Percentiles rank a stretch among this genome's conserved stretches.
Conservation (phyloP, 352 stramenopile genomes). For the Globisporangium spiculum region DNA sequence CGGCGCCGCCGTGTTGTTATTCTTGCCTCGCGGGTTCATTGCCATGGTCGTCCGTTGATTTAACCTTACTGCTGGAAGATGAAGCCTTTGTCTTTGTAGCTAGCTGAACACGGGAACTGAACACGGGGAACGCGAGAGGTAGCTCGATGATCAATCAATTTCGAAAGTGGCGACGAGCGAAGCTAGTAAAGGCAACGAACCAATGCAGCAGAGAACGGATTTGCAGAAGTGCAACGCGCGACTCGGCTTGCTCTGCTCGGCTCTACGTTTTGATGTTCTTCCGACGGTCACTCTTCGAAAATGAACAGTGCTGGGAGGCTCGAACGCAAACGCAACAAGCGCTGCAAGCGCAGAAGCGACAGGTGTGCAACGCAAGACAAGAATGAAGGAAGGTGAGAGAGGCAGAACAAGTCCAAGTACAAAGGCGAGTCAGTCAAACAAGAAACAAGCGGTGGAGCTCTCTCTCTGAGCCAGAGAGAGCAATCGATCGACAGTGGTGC, state of each 20-base stretch:
- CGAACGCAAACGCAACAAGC: background rate
- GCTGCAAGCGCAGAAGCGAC: background rate
- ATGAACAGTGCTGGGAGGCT: background rate
- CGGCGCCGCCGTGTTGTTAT: slow-evolving; percentile 1
- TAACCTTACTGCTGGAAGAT: background rate
- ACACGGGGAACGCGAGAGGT: background rate
- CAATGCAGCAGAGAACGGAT: background rate
- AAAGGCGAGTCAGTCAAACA: background rate
- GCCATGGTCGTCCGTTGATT: background rate
- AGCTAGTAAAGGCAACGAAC: background rate
- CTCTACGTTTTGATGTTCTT: background rate
- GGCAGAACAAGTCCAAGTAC: background rate
- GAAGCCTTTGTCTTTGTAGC: background rate
- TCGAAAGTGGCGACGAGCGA: background rate
- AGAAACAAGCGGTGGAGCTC: background rate
- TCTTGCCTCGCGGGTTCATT: background rate
- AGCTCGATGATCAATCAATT: background rate
- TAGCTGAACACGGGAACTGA: background rate
- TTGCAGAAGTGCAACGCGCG: background rate
- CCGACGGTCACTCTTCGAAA: background rate
- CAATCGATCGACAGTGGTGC: background rate
- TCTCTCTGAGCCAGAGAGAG: no score
- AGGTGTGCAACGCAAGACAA: background rate
- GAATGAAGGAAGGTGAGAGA: background rate
- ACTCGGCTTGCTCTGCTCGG: background rate